Base-by-base conservation (phyloP, 1,139 yeast species). In the Zygotorulaspora mrakii region DNA sequence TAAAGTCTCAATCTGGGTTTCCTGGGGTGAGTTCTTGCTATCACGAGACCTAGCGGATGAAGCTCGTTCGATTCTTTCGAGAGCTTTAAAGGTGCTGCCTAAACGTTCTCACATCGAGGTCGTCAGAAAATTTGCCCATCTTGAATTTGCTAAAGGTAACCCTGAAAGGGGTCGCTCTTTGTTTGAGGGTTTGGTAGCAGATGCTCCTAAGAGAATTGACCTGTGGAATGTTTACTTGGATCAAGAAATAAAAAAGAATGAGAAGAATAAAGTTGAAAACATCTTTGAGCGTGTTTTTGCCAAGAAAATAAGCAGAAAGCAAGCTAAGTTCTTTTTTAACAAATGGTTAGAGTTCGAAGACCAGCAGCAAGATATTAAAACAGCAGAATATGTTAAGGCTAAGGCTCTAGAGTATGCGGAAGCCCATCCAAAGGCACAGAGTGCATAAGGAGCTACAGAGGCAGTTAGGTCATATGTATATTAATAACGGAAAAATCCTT, bases 201-300 rank as follows among this genome's bases (percentile, higher is more conserved):
- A 88, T 59, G 94, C 86, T 36, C 94, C 96, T 45, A 87, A 87
- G 70, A 78, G 95, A 66, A 77, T 86, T 45, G 98, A 91, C 64
- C 67, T 91, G 51, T 91, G 97, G 97, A 88, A 84, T 59, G 94
- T 89, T 32, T 88, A 88, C 64, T 76, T 89, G 50, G 98, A 91
- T 64, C 95, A 86, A 66, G 97, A 91, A 65, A 80, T 85, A 60
- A 85, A 84, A 64, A 43, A 57, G 14, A 73, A 72, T 40, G 78
- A 78, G 36, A 77, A 77, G 62, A 69, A 70, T 50, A 79, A 79
- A 61, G 82, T 79, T 28, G 91, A 82, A 58, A 82, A 76, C 20
- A 69, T 91, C 47, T 89, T 88, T 57, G 96, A 88, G 64, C 77
- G 97, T 61, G 87, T 83, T 5, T 62, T 77, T 41, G 55, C 69